phyloP scores from a whole-genome alignment of 768 basidiomycete species.

The Kwoniella europaea region DNA sequence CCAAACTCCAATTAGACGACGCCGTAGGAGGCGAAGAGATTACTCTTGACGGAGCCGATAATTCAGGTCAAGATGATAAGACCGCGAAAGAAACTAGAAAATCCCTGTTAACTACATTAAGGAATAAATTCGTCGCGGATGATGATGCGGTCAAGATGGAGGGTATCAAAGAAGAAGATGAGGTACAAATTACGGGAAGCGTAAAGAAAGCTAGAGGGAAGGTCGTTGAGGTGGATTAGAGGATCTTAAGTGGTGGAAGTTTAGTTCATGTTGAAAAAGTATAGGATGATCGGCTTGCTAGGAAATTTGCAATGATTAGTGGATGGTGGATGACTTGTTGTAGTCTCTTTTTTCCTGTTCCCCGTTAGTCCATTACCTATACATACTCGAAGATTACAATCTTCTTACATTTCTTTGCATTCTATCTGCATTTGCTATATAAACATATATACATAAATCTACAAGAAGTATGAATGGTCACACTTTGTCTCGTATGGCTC shows the following conservation, averaged over 20 bases:
- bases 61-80: slow-evolving; percentile 63
- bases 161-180: slow-evolving; percentile 22
- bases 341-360: not conserved
- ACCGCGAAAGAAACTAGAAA: slow-evolving; percentile 82
- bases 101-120: slow-evolving; percentile 79
- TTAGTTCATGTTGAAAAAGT: not conserved
- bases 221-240: slow-evolving; percentile 15
- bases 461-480: slow-evolving; percentile 7
- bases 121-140: slow-evolving; percentile 73
- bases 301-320: not conserved
- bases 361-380: too few relatives aligned
- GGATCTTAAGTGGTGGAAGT: too few relatives aligned
- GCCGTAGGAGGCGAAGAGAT: slow-evolving; percentile 79
- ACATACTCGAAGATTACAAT: too few relatives aligned
- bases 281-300: not conserved
- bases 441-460: not conserved
- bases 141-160: slow-evolving; percentile 13
- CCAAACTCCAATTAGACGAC: slow-evolving; percentile 88
- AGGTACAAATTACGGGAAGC: slow-evolving; percentile 10
- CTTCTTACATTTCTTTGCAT: slow-evolving; percentile 3
- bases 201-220: slow-evolving; percentile 44
- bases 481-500: not conserved
- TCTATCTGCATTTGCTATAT: slow-evolving; percentile 4
- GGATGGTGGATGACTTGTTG: not conserved
- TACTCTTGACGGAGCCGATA: slow-evolving; percentile 65